Evolutionary conservation across 306 rosid genomes (phyloP), one percentile per base, ranked within the genome.

Genomic region (Malus sieversii): DNA sequence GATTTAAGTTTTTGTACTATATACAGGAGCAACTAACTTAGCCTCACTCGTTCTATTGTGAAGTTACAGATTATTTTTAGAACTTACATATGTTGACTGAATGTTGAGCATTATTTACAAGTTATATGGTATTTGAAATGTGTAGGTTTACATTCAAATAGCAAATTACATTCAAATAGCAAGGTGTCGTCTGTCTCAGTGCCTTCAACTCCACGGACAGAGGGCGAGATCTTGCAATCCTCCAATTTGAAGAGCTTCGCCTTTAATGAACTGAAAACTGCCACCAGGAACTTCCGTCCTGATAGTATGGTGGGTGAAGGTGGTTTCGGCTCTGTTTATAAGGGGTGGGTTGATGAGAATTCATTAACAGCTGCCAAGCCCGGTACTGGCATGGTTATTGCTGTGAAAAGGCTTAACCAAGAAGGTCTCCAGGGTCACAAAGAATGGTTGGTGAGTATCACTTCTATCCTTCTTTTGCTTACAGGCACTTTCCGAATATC

Each of bases 251-350:
- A 90, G 82, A 88, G 80, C 81, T 96, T 96, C 81, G 25, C 77
- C 74, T 92, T 84, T 19, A 83, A 80, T 83, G 97, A 90, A 77
- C 96, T 96, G 48, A 92, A 73, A 83, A 86, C 82, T 15, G 93
- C 99, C 79, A 96, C 99, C 35, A 84, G 97, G 78, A 96, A 96
- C 86, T 96, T 96, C 72, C 97, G 99, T 40, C 99, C 99, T 0
- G 99, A 96, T 67, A 96, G 99, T 87, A 86, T 96, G 84, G 86
- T 96, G 10, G 99, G 99, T 18, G 99, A 96, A 85, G 99, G 99
- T 0, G 99, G 99, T 14, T 96, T 96, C 75, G 99, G 99, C 48
- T 75, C 83, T 69, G 99, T 96, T 25, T 96, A 90, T 32, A 96
- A 96, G 68, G 99, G 99, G 5, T 96, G 99, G 99, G 75, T 96